Evolutionary conservation across 176 grass and related monocot genomes (phyloP), one percentile per base, ranked within the genome.

Genomic region (Raddia distichophylla): DNA sequence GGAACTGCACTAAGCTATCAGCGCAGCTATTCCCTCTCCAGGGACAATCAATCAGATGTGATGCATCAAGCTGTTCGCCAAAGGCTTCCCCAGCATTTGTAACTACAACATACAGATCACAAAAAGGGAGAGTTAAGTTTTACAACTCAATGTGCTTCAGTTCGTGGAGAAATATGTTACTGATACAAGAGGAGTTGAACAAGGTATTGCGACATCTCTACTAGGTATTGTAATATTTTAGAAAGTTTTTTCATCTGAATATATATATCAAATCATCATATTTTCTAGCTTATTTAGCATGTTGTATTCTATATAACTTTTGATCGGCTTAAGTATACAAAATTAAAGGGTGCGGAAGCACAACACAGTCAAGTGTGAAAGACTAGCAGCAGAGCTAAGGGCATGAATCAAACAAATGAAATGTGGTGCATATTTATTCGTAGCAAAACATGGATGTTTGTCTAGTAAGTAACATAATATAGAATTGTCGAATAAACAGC

Each of bases 1-100:
- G 93, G 72, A 99, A 95, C 69, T 99, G 97, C 50, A 93, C 93
- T 78, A 96, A 67, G 78, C 89, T 96, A 84, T 95, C 97, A 79
- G 85, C 84, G 72, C 97, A 99, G 80, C 89, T 87, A 70, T 93
- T 99, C 45, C 89, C 97, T 82, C 81, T 93, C 97, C 97, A 99
- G 60, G 93, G 91, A 73, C 97, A 99, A 73, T 84, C 86, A 72
- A 65, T 76, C 56, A 71, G 81, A 72, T 99, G 97, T 2, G 91
- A 86, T 63, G 77, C 85, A 82, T 96, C 87, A 20, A 99, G 87
- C 76, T 93, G 84, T 53, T 93, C 97, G 7, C 86, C 79, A 86
- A 95, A 95, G 43, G 75, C 83, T 80, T 93, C 88, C 67, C 86
- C 90, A 20, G 86, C 90, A 85, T 71, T 85, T 45, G 86, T 83